Conservation (phyloP, 768 basidiomycete genomes). For the Galerina sulciceps region DNA sequence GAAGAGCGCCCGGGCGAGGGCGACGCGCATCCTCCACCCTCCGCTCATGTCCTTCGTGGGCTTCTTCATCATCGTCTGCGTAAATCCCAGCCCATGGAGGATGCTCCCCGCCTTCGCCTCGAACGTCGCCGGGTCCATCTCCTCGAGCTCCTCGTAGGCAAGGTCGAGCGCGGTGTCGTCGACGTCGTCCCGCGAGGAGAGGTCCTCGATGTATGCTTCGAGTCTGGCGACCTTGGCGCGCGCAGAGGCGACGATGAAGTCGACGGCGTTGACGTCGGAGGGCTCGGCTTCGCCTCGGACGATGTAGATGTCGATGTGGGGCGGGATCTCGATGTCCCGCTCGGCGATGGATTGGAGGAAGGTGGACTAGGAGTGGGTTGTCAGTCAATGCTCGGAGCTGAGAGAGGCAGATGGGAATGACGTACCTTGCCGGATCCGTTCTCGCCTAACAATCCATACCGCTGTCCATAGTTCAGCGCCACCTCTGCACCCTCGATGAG, state of each 20-base stretch:
- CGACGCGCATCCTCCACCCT: constrained; percentile 99
- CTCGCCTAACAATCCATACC: constrained; percentile 95
- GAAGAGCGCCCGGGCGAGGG: constrained; percentile 94
- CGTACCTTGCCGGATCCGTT: constrained; percentile 98
- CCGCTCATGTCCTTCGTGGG: constrained; percentile 99
- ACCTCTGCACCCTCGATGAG: constrained; percentile 62
- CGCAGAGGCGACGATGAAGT: constrained; percentile 94
- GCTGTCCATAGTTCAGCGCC: constrained; percentile 85
- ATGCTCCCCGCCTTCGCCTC: constrained; percentile 96
- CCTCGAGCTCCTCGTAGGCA: constrained; percentile 95
- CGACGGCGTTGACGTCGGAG: constrained; percentile 92
- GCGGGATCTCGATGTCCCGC: constrained; percentile 92
- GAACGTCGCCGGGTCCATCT: constrained; percentile 94
- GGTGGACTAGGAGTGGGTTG: constrained; percentile 83
- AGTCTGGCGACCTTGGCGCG: constrained; percentile 91
- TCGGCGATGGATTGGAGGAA: constrained; percentile 95
- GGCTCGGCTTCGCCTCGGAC: constrained; percentile 96
- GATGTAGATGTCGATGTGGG: constrained; percentile 97
- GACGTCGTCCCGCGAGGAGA: constrained; percentile 86
- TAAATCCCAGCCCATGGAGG: constrained; percentile 96
- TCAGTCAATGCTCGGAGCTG: too few species aligned
- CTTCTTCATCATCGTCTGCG: constrained; percentile 89
- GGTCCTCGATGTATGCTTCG: constrained; percentile 92
- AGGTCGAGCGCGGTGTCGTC: constrained; percentile 88
- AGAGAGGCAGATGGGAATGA: constrained; percentile 7